A percentile compares a stretch with the other conserved stretches of the same genome.
Conservation (phyloP, 2,329 filamentous ascomycete species). For the Phyllachora maydis region DNA sequence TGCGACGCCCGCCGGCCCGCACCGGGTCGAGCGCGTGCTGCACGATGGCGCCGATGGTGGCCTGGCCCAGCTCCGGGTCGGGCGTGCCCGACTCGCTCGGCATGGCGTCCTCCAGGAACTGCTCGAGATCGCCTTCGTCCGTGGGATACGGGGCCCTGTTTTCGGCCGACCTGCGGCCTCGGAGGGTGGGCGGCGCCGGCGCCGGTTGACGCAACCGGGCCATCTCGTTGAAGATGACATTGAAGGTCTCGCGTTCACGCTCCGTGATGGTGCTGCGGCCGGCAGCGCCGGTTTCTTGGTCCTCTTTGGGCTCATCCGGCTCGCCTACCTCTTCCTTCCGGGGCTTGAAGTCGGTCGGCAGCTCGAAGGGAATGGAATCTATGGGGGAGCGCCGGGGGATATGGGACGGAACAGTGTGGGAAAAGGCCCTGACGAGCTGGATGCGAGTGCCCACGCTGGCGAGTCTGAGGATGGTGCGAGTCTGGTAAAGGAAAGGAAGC, state of each 20-base stretch:
- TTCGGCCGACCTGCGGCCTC: slow-evolving; percentile 2
- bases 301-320: too few relatives aligned
- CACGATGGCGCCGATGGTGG: slow-evolving; percentile 9
- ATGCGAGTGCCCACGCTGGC: slow-evolving; percentile 7
- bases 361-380: slow-evolving; percentile 31
- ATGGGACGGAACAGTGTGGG: too few relatives aligned
- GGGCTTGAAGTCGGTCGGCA: slow-evolving; percentile 14
- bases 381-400: slow-evolving; percentile 1
- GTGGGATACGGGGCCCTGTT: not conserved
- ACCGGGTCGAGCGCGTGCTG: slow-evolving; percentile 8
- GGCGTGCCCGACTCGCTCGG: slow-evolving; percentile 1
- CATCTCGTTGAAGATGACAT: slow-evolving; percentile 37
- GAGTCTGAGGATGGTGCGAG: slow-evolving; percentile 33
- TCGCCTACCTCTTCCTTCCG: too few relatives aligned
- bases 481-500: slow-evolving; percentile 54
- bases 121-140: too few relatives aligned
- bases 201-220: slow-evolving; percentile 10
- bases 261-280: slow-evolving; percentile 32
- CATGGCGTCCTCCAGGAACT: not conserved
- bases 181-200: slow-evolving; percentile 3
- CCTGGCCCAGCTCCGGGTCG: slow-evolving; percentile 1
- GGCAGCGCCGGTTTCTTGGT: slow-evolving; percentile 6
- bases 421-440: slow-evolving; percentile 8
- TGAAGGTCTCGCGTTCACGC: slow-evolving; percentile 24
- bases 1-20: slow-evolving; percentile 2